These are phyloP conservation scores for Poronia punctata DNA, from an alignment of 495 filamentous ascomycete genomes.

Conservation along the genomic window DNA sequence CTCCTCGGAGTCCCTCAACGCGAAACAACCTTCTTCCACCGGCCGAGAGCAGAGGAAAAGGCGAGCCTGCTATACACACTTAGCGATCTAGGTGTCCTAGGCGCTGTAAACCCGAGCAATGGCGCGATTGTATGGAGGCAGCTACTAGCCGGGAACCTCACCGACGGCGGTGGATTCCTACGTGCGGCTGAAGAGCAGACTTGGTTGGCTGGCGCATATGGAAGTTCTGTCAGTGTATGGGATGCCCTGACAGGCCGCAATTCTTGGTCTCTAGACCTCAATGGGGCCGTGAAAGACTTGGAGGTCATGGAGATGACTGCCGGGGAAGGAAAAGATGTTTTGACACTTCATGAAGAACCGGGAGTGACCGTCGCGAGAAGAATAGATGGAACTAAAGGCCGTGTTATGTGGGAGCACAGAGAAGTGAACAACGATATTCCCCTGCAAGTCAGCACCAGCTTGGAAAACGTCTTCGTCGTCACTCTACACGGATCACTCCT, in stretches of 20 bases:
- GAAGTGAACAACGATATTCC: constrained; percentile 64
- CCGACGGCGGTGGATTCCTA: constrained; percentile 47
- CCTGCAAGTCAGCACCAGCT: constrained; percentile 71
- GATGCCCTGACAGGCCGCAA: constrained; percentile 72
- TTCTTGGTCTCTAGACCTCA: constrained; percentile 60
- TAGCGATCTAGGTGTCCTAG: constrained; percentile 71
- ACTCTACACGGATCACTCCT: constrained; percentile 61
- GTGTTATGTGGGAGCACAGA: constrained; percentile 67
- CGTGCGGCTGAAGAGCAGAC: constrained; percentile 66
- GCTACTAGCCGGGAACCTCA: constrained; percentile 38
- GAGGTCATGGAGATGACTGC: constrained; percentile 72
- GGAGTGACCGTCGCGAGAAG: constrained; percentile 55
- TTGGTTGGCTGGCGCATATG: constrained; percentile 64
- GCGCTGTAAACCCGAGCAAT: constrained; percentile 82
- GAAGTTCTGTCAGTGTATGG: constrained; percentile 68
- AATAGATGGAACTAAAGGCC: constrained; percentile 66
- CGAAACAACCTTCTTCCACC: constrained; percentile 90
- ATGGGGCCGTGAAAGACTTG: constrained; percentile 61
- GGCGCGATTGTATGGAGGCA: constrained; percentile 85
- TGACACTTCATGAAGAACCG: constrained; percentile 59
- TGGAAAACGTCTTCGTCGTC: constrained; percentile 68
- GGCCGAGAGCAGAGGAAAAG: constrained; percentile 68
- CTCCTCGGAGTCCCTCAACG: constrained; percentile 75
- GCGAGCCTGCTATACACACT: constrained; percentile 89
- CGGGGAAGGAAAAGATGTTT: constrained; percentile 56